Base-by-base conservation (phyloP, 1,139 yeast species). In the Taphrina betulina region DNA sequence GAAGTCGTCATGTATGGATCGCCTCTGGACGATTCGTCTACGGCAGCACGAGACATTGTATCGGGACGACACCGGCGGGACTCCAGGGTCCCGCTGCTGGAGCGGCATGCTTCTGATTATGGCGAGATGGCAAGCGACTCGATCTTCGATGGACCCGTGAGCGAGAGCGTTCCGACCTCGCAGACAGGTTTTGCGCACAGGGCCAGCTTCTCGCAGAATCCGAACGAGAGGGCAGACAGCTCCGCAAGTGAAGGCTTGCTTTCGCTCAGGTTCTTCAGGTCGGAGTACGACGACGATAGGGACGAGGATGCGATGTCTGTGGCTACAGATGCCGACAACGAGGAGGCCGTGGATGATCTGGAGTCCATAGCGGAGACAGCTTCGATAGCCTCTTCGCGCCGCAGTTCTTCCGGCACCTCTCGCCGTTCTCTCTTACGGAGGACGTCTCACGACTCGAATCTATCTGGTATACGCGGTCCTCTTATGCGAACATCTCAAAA, bases 401-500 rank as follows among this genome's bases (percentile, higher is more conserved):
- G 50, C 3, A 35, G 37, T 3, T 41, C 26, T 2, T 28, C 50
- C 5, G 43, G 24, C 7, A 38, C 34, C 22, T 50, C 57, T 16
- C 23, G 48, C 2, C 24, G 50, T 12, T 45, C 51, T 10, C 17
- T 38, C 28, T 31, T 51, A 31, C 40, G 46, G 8, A 40, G 46
- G 23, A 28, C 36, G 26, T 50, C 54, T 5, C 44, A 40, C 4
- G 54, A 50, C 1, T 42, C 57, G 10, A 42, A 26, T 10, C 19
- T 46, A 2, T 42, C 58, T 2, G 40, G 36, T 17, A 16, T 20
- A 14, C 46, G 42, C 12, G 31, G n/a, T 23, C 19, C 31, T 5
- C 12, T 31, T 2, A 22, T 24, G 2, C 46, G 52, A 5, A 36
- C 37, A n/a, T 37, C 53, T 20, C 98, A 92, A 70, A 76, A 96